Conservation (phyloP, 306 rosid species). For the Luffa aegyptiaca region DNA sequence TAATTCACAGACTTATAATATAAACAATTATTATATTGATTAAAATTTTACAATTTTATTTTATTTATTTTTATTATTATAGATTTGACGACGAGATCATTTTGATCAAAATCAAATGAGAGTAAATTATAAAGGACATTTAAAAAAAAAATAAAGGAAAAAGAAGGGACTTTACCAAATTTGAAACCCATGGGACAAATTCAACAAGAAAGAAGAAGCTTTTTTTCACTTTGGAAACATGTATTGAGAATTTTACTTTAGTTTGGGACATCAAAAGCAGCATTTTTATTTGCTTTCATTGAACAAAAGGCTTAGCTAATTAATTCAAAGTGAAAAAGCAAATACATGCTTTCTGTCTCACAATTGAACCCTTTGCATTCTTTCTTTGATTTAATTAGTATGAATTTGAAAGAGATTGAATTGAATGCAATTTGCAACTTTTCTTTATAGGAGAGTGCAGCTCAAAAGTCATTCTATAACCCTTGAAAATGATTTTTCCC, state of each 20-base stretch:
- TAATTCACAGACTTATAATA: background rate
- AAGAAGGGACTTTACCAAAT: background rate
- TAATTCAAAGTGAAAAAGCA: slow-evolving; percentile 8
- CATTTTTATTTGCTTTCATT: background rate
- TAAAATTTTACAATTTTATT: background rate
- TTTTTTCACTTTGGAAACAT: background rate
- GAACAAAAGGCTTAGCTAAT: slow-evolving; percentile 1
- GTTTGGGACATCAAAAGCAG: slow-evolving; percentile 3
- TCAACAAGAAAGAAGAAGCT: background rate
- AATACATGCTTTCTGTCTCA: background rate
- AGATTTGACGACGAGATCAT: background rate
- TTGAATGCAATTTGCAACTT: background rate
- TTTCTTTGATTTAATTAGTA: background rate
- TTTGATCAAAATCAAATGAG: too few species aligned
- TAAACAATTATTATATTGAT: background rate
- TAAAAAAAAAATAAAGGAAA: background rate
- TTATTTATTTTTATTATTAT: background rate
- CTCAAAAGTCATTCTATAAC: background rate
- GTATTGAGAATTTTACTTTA: background rate
- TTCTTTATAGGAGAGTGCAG: background rate
- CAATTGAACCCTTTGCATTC: background rate
- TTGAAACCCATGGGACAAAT: background rate
- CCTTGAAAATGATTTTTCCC: background rate
- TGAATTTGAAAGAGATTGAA: background rate
- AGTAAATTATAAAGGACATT: too few species aligned